Conservation (phyloP, 1,284 basidiomycete genomes). For the Agroathelia rolfsii region DNA sequence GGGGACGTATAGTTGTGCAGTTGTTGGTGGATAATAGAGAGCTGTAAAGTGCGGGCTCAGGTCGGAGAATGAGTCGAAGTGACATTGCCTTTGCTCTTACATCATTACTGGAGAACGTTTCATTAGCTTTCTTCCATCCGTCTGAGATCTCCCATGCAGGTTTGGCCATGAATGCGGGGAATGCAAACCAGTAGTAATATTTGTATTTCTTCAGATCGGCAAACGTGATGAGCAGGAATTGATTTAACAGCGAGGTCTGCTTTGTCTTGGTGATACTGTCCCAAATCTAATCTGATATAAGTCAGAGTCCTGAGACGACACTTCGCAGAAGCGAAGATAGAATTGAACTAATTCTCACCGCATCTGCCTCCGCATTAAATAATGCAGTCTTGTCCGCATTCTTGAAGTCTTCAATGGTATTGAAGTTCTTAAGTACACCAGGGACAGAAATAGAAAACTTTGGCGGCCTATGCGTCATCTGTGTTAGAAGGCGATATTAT, state of each 20-base stretch:
- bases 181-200: conserved; percentile 97
- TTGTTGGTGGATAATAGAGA: conserved; percentile 39
- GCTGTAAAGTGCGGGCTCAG: conserved; percentile 21
- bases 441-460: conserved; percentile 30
- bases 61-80: conserved; percentile 1
- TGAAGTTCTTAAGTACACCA: conserved; percentile 85
- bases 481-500: conserved; percentile 2
- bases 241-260: conserved; percentile 49
- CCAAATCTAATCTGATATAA: conserved; percentile 56
- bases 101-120: conserved; percentile 24
- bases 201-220: conserved; percentile 98
- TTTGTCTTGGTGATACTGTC: conserved; percentile 39
- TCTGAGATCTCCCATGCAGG: conserved; percentile 77
- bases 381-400: conserved; percentile 78
- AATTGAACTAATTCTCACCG: conserved; percentile 36
- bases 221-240: conserved; percentile 86
- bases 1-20: conserved; percentile 32
- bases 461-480: conserved; percentile 28
- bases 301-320: conserved; percentile 6
- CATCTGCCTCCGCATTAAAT: conserved; percentile 61
- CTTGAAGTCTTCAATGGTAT: conserved; percentile 96
- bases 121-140: conserved; percentile 41
- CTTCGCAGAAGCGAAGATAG: conserved; percentile 4
- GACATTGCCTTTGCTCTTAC: no score
- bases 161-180: conserved; percentile 83